phyloP scores from a whole-genome alignment of 805 yeast species.

The Alloascoidea hylecoeti region DNA sequence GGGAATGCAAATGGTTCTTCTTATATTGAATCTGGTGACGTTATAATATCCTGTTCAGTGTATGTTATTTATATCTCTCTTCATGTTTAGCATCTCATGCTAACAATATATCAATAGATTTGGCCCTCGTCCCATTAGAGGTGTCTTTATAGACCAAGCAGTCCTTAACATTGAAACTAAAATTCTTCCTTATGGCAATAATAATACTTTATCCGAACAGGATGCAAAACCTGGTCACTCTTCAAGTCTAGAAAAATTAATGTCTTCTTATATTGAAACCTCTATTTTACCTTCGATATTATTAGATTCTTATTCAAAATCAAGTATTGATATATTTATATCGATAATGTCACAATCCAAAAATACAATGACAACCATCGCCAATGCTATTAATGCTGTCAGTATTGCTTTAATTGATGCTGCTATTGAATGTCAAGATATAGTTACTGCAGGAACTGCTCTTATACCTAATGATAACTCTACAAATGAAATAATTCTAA shows the following conservation, averaged over 20 bases:
- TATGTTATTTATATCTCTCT: neutral
- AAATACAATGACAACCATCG: neutral
- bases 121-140: slow-evolving; percentile 1
- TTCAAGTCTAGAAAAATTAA: neutral
- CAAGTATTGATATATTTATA: neutral
- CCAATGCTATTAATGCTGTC: neutral
- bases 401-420: neutral
- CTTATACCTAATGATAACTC: neutral
- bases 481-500: neutral
- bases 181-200: neutral
- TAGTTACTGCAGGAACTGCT: neutral
- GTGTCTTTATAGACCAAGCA: slow-evolving; percentile 1
- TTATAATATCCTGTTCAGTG: neutral
- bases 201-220: neutral
- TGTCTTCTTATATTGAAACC: neutral
- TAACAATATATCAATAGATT: neutral
- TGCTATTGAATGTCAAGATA: slow-evolving; percentile 1
- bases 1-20: neutral
- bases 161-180: slow-evolving; percentile 1
- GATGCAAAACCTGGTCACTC: slow-evolving; percentile 1
- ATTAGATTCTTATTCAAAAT: neutral
- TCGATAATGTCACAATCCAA: slow-evolving; percentile 1
- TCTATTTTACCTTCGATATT: neutral
- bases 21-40: neutral
- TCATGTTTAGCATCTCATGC: neutral